Evolutionary conservation across 768 basidiomycete species (phyloP).

Genomic region (Tylopilus sp.): DNA sequence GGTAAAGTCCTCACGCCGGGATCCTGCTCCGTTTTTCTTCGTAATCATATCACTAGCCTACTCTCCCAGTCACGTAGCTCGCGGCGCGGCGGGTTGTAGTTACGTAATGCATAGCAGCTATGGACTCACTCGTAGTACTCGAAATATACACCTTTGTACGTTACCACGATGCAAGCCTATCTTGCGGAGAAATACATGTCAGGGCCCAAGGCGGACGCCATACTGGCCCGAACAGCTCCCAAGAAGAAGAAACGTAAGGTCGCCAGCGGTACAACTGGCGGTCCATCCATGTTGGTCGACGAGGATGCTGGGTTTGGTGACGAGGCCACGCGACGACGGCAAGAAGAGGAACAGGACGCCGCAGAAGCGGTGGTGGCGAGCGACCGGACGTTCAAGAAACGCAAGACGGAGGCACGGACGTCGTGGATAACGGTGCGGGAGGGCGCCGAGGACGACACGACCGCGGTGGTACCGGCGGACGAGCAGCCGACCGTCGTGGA

Average conservation of each 20-base stretch:
- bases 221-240: constrained; percentile 61
- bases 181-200: constrained; percentile 94
- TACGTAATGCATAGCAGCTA: constrained; percentile 2
- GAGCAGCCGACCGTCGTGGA: constrained; percentile 67
- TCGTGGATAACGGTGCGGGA: constrained; percentile 71
- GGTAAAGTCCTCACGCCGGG: too few relatives aligned
- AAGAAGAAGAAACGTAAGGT: constrained; percentile 70
- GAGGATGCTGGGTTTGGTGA: constrained; percentile 72
- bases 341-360: constrained; percentile 51
- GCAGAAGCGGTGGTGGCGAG: constrained; percentile 66
- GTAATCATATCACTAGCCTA: too few relatives aligned
- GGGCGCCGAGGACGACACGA: constrained; percentile 43
- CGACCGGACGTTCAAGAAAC: constrained; percentile 79
- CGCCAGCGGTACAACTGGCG: constrained; percentile 20
- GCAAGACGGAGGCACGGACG: constrained; percentile 50
- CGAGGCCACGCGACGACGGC: constrained; percentile 41
- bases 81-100: too few relatives aligned
- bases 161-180: constrained; percentile 62
- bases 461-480: constrained; percentile 54
- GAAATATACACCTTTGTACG: neutral
- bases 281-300: constrained; percentile 46
- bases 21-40: too few relatives aligned
- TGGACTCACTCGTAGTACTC: neutral
- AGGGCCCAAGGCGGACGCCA: constrained; percentile 93
- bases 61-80: too few relatives aligned